Evolutionary conservation across 2,329 filamentous ascomycete genomes (phyloP).

Genomic region (Venturia pyrina): DNA sequence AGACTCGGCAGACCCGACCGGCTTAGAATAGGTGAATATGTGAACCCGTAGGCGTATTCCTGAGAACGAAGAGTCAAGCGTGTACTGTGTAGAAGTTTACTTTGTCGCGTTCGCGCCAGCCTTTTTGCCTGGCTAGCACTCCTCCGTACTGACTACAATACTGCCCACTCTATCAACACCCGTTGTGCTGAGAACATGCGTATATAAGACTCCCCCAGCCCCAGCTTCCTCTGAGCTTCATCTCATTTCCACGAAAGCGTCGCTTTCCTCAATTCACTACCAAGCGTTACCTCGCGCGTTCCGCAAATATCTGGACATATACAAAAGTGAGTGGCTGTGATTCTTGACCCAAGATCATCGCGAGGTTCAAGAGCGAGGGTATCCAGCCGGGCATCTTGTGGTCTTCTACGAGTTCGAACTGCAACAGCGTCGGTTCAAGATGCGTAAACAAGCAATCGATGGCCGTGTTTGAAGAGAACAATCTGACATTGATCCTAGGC

Average conservation of each 20-base stretch:
- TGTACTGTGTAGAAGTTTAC: background rate
- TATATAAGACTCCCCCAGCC: background rate
- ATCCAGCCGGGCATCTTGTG: too few relatives aligned
- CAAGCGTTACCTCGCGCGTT: background rate
- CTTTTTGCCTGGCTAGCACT: too few relatives aligned
- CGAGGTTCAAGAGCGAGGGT: background rate
- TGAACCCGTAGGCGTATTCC: too few relatives aligned
- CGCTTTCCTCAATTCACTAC: background rate
- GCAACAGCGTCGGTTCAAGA: background rate
- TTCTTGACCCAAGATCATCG: background rate
- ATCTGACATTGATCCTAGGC: background rate
- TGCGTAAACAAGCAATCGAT: background rate
- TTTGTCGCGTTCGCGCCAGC: background rate
- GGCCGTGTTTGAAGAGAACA: background rate
- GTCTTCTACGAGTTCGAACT: background rate
- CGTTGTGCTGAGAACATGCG: background rate
- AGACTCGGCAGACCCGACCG: too few relatives aligned
- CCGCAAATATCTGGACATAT: background rate
- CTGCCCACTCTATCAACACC: background rate
- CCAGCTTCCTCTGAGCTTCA: background rate
- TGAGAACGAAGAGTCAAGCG: background rate
- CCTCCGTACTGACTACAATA: too few relatives aligned
- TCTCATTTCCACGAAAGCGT: background rate
- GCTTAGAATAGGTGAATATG: too few relatives aligned
- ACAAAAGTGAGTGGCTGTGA: background rate